phyloP scores from a whole-genome alignment of 2,329 filamentous ascomycete species.

The Arthrobotrys pseudoclavata region DNA sequence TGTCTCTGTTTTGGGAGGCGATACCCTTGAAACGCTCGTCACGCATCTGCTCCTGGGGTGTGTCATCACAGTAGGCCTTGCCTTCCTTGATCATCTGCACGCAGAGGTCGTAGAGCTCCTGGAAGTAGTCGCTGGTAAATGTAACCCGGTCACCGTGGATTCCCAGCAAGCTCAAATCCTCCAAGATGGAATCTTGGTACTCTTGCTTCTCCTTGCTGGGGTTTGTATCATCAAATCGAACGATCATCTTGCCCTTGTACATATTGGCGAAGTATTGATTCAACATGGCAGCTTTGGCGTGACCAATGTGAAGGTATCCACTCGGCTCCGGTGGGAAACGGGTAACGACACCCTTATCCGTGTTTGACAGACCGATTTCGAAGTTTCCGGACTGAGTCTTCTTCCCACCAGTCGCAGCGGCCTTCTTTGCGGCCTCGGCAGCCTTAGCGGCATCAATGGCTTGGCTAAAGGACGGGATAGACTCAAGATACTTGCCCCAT shows the following conservation, averaged over 20 bases:
- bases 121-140: conserved; percentile 96
- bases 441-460: conserved; percentile 79
- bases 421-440: conserved; percentile 77
- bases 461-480: conserved; percentile 80
- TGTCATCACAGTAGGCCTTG: conserved; percentile 94
- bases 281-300: conserved; percentile 91
- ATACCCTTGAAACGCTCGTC: conserved; percentile 86
- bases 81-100: conserved; percentile 87
- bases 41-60: conserved; percentile 78
- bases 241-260: conserved; percentile 89
- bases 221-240: conserved; percentile 98
- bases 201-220: conserved; percentile 97
- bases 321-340: conserved; percentile 95
- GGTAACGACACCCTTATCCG: conserved; percentile 89
- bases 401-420: conserved; percentile 29
- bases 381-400: conserved; percentile 86
- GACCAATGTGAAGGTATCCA: conserved; percentile 93
- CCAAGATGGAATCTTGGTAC: conserved; percentile 91
- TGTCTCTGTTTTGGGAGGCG: conserved; percentile 83
- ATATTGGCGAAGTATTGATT: conserved; percentile 98
- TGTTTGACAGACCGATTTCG: conserved; percentile 86
- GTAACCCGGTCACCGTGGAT: conserved; percentile 88
- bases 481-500: conserved; percentile 90
- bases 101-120: conserved; percentile 88
- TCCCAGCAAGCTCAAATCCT: conserved; percentile 91